Conservation (phyloP, 208 protist genomes). For the Trypanosoma lewisi region DNA sequence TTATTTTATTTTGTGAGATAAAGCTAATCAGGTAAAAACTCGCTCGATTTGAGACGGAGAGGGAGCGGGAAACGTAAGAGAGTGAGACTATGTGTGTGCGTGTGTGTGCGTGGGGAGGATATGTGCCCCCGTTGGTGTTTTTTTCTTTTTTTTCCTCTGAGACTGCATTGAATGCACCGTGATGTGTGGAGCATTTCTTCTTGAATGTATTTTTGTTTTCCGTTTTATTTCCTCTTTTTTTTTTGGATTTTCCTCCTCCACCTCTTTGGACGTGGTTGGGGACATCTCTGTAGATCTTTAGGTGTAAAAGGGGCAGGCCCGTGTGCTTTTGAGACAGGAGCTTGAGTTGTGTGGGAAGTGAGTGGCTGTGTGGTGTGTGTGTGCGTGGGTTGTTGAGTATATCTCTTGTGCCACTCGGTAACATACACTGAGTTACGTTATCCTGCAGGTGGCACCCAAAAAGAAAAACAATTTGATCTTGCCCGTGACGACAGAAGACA, state of each 20-base stretch:
- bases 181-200: not conserved
- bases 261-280: not conserved
- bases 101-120: not conserved
- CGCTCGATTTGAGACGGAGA: not conserved
- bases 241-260: not conserved
- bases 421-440: too few relatives aligned
- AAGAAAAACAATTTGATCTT: too few relatives aligned
- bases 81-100: not conserved
- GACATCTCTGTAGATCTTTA: not conserved
- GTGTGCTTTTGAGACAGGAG: not conserved
- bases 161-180: not conserved
- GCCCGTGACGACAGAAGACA: too few relatives aligned
- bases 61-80: too few relatives aligned
- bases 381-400: too few relatives aligned
- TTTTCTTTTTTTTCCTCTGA: not conserved
- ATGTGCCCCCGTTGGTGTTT: too few relatives aligned
- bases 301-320: not conserved
- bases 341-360: not conserved
- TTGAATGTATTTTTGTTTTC: constrained; percentile 1
- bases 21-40: not conserved
- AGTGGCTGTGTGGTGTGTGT: too few relatives aligned
- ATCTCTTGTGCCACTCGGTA: too few relatives aligned
- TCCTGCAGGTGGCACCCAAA: too few relatives aligned
- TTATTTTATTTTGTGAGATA: constrained; percentile 6
- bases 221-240: constrained; percentile 5